Base-by-base conservation (phyloP, 257 asterid genomes). In the Plantago elongata region DNA sequence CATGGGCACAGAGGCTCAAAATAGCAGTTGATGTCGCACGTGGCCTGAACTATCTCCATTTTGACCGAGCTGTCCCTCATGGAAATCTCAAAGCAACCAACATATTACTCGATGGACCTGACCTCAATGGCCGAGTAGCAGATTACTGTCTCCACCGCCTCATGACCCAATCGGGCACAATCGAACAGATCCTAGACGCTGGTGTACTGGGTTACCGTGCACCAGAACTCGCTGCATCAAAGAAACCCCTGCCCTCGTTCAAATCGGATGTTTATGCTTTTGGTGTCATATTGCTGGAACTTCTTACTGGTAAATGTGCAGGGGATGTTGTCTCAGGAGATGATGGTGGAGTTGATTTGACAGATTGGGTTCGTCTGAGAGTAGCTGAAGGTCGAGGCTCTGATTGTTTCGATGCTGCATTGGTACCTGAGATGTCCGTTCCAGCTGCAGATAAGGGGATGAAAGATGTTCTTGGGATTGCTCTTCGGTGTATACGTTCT, bases 21-120 rank as follows among this genome's bases (percentile, higher is more conserved):
- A 84, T 92, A 65, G 90, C 96, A 44, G 97, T 92, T n/a, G 99
- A 92, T 46, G 63, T 89, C 62, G 99, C 95, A 67, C 96, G 99
- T 68, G 97, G 99, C 85, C 88, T 92, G 70, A 92, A 92, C 72
- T 92, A 92, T 79, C 99, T 92, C 88, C 97, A 92, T 85, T 89
- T 92, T 48, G 99, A 92, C 76, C 89, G 96, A 0, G 99, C 88
- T 7, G 78, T 92, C 13, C 99, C 99, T 8, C 99, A 89, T 34
- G 99, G 99, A 18, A 92, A 92, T 79, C 88, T 92, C 37, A 92
- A 92, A 75, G 95, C 97, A n/a, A 78, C 88, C 57, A 92, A 92
- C 46, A 49, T 92, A 50, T 71, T 92, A 12, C 82, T 92, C 52
- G 99, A 89, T 11, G 97, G 99, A 3, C 89, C 87, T 2, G 97